These are phyloP conservation scores for Sherardia arvensis DNA, from an alignment of 257 asterid species.

Conservation along the genomic window DNA sequence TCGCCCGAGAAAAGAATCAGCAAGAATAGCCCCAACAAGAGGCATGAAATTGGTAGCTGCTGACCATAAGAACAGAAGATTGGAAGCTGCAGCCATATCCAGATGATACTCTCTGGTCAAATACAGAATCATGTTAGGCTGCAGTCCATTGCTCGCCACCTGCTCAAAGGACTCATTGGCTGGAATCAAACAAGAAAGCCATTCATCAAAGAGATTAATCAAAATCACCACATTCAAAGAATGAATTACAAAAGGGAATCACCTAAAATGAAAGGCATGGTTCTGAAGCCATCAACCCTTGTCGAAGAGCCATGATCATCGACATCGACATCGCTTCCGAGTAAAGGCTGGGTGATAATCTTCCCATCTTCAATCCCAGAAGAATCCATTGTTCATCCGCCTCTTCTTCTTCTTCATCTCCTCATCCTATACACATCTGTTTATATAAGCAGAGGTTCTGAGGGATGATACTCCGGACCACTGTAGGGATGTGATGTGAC, in stretches of 20 bases:
- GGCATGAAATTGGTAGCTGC: slow-evolving; percentile 54
- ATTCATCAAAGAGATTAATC: too few species aligned
- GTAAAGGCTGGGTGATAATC: neutral
- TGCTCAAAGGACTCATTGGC: too few species aligned
- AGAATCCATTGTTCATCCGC: neutral
- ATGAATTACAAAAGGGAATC: neutral
- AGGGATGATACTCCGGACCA: too few species aligned
- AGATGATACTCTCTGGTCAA: slow-evolving; percentile 47
- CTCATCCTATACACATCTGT: too few species aligned
- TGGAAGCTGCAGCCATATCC: slow-evolving; percentile 46
- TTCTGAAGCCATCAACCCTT: slow-evolving; percentile 11
- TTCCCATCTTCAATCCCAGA: neutral
- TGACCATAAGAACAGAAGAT: slow-evolving; percentile 48
- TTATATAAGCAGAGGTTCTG: too few species aligned
- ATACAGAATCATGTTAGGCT: slow-evolving; percentile 53
- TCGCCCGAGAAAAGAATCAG: slow-evolving; percentile 58
- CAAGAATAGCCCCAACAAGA: slow-evolving; percentile 43
- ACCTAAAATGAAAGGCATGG: neutral
- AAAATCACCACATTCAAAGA: too few species aligned
- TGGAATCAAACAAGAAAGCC: neutral
- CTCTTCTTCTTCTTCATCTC: too few species aligned
- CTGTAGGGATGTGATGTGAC: too few species aligned
- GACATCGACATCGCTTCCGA: neutral
- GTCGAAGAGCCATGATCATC: neutral
- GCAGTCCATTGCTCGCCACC: slow-evolving; percentile 38